Percentiles rank a stretch among this genome's conserved stretches.
phyloP scores from a whole-genome alignment of 768 basidiomycete species.

The Panaeolus cyanescens region DNA sequence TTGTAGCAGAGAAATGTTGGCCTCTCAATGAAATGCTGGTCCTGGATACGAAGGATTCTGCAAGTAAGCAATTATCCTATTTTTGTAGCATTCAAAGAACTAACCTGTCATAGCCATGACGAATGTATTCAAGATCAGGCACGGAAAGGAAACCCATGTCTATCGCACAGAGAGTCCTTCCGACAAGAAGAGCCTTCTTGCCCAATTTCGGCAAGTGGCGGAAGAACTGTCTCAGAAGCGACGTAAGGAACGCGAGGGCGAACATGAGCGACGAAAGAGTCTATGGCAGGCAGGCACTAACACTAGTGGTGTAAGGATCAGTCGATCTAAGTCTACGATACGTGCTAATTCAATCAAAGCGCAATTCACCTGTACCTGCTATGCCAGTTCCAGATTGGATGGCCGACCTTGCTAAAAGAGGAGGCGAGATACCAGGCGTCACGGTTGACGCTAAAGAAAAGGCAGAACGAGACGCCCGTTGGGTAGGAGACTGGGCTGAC shows the following conservation, averaged over 20 bases:
- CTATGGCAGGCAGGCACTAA: constrained; percentile 56
- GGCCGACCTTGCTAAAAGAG: constrained; percentile 62
- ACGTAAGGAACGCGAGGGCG: constrained; percentile 91
- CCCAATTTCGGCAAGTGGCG: constrained; percentile 88
- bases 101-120: constrained; percentile 58
- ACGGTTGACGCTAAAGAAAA: constrained; percentile 66
- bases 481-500: constrained; percentile 90
- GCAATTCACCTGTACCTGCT: constrained; percentile 41
- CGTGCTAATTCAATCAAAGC: constrained; percentile 15
- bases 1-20: constrained; percentile 95
- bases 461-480: constrained; percentile 80
- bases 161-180: constrained; percentile 80
- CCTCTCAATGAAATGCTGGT: constrained; percentile 92
- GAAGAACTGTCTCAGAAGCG: constrained; percentile 88
- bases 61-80: constrained; percentile 53
- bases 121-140: constrained; percentile 95
- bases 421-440: constrained; percentile 48
- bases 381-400: constrained; percentile 73
- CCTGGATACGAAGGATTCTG: constrained; percentile 93
- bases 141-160: constrained; percentile 93
- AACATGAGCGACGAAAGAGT: constrained; percentile 86
- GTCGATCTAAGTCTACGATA: neutral
- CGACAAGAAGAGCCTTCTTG: constrained; percentile 86
- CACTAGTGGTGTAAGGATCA: constrained; percentile 29
- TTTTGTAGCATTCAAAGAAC: constrained; percentile 6